Conservation (phyloP, 2,329 filamentous ascomycete species). For the Apiospora hydei region DNA sequence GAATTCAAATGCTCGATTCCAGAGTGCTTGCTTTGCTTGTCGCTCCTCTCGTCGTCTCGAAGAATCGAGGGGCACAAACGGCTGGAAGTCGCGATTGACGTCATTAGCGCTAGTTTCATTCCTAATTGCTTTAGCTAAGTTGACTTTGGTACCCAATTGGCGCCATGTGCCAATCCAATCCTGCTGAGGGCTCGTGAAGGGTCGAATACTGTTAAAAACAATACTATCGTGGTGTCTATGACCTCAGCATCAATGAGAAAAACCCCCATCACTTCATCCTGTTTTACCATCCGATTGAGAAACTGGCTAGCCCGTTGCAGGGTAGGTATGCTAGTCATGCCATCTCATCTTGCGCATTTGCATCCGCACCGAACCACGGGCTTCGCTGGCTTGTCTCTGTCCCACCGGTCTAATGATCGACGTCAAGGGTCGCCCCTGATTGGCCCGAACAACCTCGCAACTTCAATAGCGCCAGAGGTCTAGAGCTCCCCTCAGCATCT, state of each 20-base stretch:
- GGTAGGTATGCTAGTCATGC: constrained; percentile 5
- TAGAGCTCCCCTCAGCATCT: constrained; percentile 17
- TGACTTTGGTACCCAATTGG: neutral
- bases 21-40: neutral
- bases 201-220: constrained; percentile 6
- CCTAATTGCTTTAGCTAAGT: neutral
- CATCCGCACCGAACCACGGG: constrained; percentile 16
- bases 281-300: neutral
- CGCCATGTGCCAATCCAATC: too few relatives aligned
- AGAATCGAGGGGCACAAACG: neutral
- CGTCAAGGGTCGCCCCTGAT: neutral
- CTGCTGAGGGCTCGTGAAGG: neutral
- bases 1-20: neutral
- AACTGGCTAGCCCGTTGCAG: constrained; percentile 16
- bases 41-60: neutral
- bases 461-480: constrained; percentile 12
- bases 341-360: constrained; percentile 21
- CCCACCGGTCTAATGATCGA: constrained; percentile 14
- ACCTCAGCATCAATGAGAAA: neutral
- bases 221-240: neutral
- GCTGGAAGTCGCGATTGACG: neutral
- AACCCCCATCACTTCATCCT: constrained; percentile 1
- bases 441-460: constrained; percentile 1
- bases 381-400: neutral
- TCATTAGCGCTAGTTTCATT: neutral